Base-by-base conservation (phyloP, 1,284 basidiomycete species). In the Apiotrichum porosum region DNA sequence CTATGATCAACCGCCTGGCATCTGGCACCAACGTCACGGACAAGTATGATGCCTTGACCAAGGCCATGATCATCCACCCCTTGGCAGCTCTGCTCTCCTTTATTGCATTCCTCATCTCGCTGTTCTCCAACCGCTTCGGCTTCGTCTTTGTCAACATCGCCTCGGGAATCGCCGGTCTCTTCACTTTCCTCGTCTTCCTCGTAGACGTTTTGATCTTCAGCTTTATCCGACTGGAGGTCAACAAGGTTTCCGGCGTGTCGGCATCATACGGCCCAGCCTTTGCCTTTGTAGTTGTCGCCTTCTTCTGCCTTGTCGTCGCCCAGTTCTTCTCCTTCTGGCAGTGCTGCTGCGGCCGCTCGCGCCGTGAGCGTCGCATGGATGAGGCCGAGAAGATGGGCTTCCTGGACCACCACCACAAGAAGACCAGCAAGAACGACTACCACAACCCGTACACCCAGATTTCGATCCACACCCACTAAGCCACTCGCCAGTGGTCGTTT, bases 211-310 rank as follows among this genome's bases (percentile, higher is more conserved):
- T 28, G 23, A n/a, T 35, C 22, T 42, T 42, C 41, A 9, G 14
- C n/a, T n/a, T 12, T 28, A 13, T 22, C 18, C 17, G 6, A 5
- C 3, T 21, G 5, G 12, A n/a, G 15, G 26, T 19, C 6, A 12
- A 28, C 26, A 13, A 9, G 48, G 59, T 30, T 12, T 4, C 19
- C 18, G 18, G 2, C 28, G 26, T 28, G 8, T 6, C 26, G 26
- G 60, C 58, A 15, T 41, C 18, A 18, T 69, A 52, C 48, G 52
- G 48, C 23, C 59, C 54, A 21, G 66, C 62, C 37, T 65, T 60
- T 30, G 69, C 67, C 67, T 39, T 69, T 37, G 54, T 54, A 0
- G 51, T 71, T 17, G 63, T 60, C 23, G 65, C 65, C 12, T 60
- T 57, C 2, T 40, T 69, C 49, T 41, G 63, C 19, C 55, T 71